Evolutionary conservation across 352 stramenopile genomes (phyloP).

Genomic region (Phytophthora colocasiae): DNA sequence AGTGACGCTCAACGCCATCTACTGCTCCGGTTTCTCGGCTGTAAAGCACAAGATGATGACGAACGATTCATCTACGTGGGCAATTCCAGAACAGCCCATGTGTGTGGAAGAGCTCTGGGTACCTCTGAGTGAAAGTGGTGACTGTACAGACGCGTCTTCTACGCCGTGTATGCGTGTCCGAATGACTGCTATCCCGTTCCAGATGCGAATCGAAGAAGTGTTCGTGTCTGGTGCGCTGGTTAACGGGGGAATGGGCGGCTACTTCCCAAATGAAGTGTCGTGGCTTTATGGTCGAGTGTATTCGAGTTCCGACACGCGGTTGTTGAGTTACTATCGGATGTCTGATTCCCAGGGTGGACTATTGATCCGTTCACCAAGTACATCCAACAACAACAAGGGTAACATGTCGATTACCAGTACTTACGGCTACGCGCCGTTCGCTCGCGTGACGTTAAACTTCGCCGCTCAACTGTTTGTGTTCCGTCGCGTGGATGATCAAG

Average conservation of each 20-base stretch:
- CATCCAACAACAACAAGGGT: conserved; percentile 81
- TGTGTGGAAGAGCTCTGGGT: conserved; percentile 86
- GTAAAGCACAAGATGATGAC: conserved; percentile 50
- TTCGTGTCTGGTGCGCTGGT: conserved; percentile 60
- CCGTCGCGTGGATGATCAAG: conserved; percentile 60
- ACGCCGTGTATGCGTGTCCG: conserved; percentile 76
- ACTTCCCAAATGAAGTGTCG: conserved; percentile 63
- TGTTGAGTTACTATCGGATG: conserved; percentile 88
- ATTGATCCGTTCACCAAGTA: conserved; percentile 68
- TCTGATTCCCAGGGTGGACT: conserved; percentile 65
- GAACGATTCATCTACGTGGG: conserved; percentile 68
- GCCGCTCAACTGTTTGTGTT: conserved; percentile 80
- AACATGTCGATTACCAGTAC: conserved; percentile 56
- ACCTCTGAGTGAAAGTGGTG: conserved; percentile 48
- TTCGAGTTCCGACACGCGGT: conserved; percentile 64
- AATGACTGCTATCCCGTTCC: conserved; percentile 79
- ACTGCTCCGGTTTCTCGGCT: conserved; percentile 79
- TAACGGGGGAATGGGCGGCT: conserved; percentile 76
- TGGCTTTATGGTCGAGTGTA: conserved; percentile 78
- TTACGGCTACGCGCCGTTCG: conserved; percentile 70
- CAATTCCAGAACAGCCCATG: conserved; percentile 67
- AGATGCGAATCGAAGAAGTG: conserved; percentile 70
- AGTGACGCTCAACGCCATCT: conserved; percentile 78
- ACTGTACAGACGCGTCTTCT: conserved; percentile 29
- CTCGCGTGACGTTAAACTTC: conserved; percentile 80